These are phyloP conservation scores for Globisporangium rhizosaccharum DNA, from an alignment of 352 stramenopile genomes.

Conservation along the genomic window DNA sequence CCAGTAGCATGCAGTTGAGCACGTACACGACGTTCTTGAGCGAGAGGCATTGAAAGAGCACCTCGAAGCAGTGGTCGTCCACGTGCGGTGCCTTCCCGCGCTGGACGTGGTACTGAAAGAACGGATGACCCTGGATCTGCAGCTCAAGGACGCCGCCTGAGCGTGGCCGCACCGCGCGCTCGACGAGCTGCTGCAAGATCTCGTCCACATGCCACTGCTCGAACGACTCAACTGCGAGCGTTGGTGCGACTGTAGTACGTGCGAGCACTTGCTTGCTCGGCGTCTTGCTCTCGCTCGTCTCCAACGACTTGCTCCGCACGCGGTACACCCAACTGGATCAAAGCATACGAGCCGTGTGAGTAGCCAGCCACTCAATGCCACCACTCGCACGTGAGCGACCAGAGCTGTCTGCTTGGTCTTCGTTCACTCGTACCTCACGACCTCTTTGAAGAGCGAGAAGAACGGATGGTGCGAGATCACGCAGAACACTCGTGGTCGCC, in stretches of 20 bases:
- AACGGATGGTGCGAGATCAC: slow-evolving; percentile 78
- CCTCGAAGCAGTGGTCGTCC: slow-evolving; percentile 75
- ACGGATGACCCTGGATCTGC: slow-evolving; percentile 22
- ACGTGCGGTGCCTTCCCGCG: slow-evolving; percentile 52
- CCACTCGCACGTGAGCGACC: background rate
- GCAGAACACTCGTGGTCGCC: slow-evolving; percentile 60
- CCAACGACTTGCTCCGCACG: too few species aligned
- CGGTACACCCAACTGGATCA: too few species aligned
- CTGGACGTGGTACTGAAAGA: slow-evolving; percentile 61
- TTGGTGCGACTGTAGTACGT: too few species aligned
- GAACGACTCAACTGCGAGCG: too few species aligned
- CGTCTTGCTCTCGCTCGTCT: too few species aligned
- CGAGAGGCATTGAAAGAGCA: slow-evolving; percentile 79
- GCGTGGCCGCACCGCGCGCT: slow-evolving; percentile 18
- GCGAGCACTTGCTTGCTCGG: too few species aligned
- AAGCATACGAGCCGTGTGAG: too few species aligned
- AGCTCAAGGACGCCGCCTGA: slow-evolving; percentile 34
- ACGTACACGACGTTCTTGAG: slow-evolving; percentile 78
- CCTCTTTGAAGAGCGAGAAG: slow-evolving; percentile 77
- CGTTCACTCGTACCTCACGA: slow-evolving; percentile 38
- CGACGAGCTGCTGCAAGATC: slow-evolving; percentile 33
- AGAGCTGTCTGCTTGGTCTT: background rate
- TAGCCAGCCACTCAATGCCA: too few species aligned
- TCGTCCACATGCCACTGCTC: slow-evolving; percentile 3
- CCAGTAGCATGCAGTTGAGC: slow-evolving; percentile 76